phyloP scores from a whole-genome alignment of 192 early-diverging fungal species.

The Geosiphon pyriformis region DNA sequence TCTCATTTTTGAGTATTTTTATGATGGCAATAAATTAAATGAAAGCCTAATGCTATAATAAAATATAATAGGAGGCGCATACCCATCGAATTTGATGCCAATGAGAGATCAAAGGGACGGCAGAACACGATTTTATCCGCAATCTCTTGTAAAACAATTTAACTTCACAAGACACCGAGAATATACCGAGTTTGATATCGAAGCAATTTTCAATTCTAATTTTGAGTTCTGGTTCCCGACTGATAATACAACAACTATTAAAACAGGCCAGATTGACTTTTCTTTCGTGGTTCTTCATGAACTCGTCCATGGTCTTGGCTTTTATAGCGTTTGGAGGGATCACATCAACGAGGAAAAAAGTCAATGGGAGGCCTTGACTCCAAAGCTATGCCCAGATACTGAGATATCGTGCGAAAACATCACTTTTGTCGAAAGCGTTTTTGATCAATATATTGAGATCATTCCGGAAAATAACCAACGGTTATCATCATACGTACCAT shows the following conservation, averaged over 20 bases:
- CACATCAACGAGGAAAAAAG: background rate
- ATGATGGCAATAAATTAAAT: too few species aligned
- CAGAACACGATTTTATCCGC: slow-evolving; percentile 37
- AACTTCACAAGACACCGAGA: slow-evolving; percentile 15
- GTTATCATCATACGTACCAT: background rate
- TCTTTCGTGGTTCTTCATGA: slow-evolving; percentile 33
- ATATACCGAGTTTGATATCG: slow-evolving; percentile 31
- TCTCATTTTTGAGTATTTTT: background rate
- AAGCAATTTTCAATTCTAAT: slow-evolving; percentile 30
- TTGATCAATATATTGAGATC: slow-evolving; percentile 28
- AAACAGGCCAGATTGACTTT: slow-evolving; percentile 28
- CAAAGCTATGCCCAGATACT: background rate
- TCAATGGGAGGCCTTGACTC: background rate
- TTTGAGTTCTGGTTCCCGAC: slow-evolving; percentile 25
- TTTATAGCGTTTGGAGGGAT: slow-evolving; percentile 24
- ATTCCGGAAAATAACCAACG: slow-evolving; percentile 2
- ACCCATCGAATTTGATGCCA: slow-evolving; percentile 29
- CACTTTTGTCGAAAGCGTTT: slow-evolving; percentile 23
- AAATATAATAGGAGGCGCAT: slow-evolving; percentile 22
- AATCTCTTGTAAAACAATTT: slow-evolving; percentile 41
- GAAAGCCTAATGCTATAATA: slow-evolving; percentile 4
- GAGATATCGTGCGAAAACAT: background rate
- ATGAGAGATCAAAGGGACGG: slow-evolving; percentile 29
- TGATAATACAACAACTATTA: slow-evolving; percentile 1
- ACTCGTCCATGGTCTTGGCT: slow-evolving; percentile 38